These are phyloP conservation scores for Lasiodiplodia hormozganensis DNA, from an alignment of 2,329 filamentous ascomycete genomes.

Conservation along the genomic window DNA sequence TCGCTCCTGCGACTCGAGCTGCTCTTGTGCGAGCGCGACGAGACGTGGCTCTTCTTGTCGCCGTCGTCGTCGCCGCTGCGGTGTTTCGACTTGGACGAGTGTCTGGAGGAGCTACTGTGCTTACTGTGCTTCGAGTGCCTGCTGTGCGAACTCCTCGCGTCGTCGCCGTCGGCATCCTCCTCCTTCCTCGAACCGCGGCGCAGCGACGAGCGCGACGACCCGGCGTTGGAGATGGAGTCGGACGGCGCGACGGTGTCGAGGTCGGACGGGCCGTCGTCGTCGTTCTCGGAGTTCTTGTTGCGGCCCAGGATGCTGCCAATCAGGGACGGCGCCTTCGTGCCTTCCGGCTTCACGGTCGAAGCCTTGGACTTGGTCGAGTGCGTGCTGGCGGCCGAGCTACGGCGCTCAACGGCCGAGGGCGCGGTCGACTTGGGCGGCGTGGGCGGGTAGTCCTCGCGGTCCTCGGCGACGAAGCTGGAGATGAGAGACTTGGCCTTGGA, in stretches of 20 bases:
- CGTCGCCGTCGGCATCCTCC: slow-evolving; percentile 36
- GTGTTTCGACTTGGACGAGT: slow-evolving; percentile 22
- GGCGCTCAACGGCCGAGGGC: slow-evolving; percentile 20
- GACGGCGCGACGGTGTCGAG: slow-evolving; percentile 55
- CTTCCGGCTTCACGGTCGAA: slow-evolving; percentile 11
- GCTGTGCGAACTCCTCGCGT: slow-evolving; percentile 31
- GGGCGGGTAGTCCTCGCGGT: slow-evolving; percentile 31
- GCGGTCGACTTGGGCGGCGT: slow-evolving; percentile 29
- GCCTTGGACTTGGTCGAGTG: slow-evolving; percentile 34
- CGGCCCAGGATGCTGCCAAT: slow-evolving; percentile 47
- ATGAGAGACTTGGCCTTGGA: slow-evolving; percentile 45
- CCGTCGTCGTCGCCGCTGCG: neutral
- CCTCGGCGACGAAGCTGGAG: slow-evolving; percentile 46
- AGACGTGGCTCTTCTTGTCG: slow-evolving; percentile 9
- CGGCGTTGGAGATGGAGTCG: slow-evolving; percentile 55
- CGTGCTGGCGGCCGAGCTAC: slow-evolving; percentile 42
- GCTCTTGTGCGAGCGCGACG: slow-evolving; percentile 25
- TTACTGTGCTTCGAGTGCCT: slow-evolving; percentile 36
- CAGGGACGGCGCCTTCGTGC: slow-evolving; percentile 34
- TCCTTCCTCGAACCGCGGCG: slow-evolving; percentile 40
- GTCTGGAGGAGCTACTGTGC: slow-evolving; percentile 32
- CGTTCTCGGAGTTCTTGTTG: slow-evolving; percentile 33
- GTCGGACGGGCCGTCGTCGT: slow-evolving; percentile 37
- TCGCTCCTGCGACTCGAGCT: slow-evolving; percentile 32
- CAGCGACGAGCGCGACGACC: slow-evolving; percentile 35